Base-by-base conservation (phyloP, 2,329 filamentous ascomycete species). In the Xylariaceae sp. region DNA sequence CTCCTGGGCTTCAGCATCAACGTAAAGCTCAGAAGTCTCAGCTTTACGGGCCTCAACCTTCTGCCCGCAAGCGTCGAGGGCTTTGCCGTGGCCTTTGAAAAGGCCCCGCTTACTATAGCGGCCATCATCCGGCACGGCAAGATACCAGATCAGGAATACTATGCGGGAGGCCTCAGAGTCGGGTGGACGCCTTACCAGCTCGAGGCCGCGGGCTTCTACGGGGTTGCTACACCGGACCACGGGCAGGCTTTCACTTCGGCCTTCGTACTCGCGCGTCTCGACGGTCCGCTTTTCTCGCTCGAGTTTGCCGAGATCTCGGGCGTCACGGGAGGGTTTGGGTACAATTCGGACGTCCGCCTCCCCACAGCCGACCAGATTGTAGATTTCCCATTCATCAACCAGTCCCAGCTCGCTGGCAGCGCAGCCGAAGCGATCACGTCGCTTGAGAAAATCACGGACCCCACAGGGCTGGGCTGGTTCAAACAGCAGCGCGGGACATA, bases 181-280 rank as follows among this genome's bases (percentile, higher is more conserved):
- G 57, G 58, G 1, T 67, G 64, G 43, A 27, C 44, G 1, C 62
- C 66, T 0, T 74, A 64, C 23, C 58, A 59, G 11, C 62, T 74
- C 50, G 32, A 63, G 25, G 71, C 69, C 0, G 66, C 64, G 0
- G 71, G 70, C 6, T 65, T 63, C 47, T 73, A 73, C 50, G 66
- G 65, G 5, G 25, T 7, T n/a, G 34, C 32, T 14, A 20, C 16
- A 2, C 36, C 47, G 14, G 48, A 43, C 2, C 53, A 48, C 17
- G 35, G 16, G 5, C 12, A 32, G 5, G 32, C 20, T 4, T 66
- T 60, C 52, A 61, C 50, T 10, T 59, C 56, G 21, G 47, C 40
- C 5, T 48, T 44, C 17, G 27, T 44, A 17, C 39, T 44, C 16
- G 42, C 35, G 5, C 10, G 20, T 6, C 27, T 44, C 12, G 36